phyloP scores from a whole-genome alignment of 23 red algal genomes.

The Agarophyton chilense region DNA sequence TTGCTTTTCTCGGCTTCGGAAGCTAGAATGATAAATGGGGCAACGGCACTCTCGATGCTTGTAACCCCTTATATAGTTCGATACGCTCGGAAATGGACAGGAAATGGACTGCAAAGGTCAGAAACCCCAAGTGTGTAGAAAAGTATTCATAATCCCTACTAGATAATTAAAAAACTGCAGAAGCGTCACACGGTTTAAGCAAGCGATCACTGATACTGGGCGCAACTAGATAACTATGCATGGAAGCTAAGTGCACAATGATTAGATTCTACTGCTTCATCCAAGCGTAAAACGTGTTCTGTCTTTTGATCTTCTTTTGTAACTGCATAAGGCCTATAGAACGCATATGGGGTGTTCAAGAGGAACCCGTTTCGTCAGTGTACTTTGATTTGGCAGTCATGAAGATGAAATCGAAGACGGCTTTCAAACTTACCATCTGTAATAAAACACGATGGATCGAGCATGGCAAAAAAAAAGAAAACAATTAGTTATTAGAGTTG shows the following conservation, averaged over 20 bases:
- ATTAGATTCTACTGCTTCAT: slow-evolving; percentile 81
- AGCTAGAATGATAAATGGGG: slow-evolving; percentile 79
- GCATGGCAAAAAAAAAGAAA: background rate
- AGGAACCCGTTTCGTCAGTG: background rate
- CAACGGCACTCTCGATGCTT: slow-evolving; percentile 85
- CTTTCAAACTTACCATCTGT: slow-evolving; percentile 17
- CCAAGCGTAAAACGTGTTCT: slow-evolving; percentile 89
- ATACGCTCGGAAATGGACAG: slow-evolving; percentile 53
- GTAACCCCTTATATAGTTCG: slow-evolving; percentile 74
- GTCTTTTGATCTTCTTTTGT: slow-evolving; percentile 98
- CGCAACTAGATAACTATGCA: background rate
- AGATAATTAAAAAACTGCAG: background rate
- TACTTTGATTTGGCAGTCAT: background rate
- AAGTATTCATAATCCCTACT: slow-evolving; percentile 4
- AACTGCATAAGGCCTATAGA: slow-evolving; percentile 95
- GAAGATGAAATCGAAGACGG: background rate
- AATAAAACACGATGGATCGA: background rate
- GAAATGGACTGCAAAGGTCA: background rate
- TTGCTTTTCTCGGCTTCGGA: slow-evolving; percentile 79
- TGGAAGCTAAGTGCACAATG: background rate
- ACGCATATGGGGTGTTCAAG: too few relatives aligned
- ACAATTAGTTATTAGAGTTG: background rate
- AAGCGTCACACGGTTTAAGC: background rate
- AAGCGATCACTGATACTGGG: background rate
- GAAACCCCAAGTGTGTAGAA: background rate